Conservation (phyloP, 2,329 filamentous ascomycete species). For the Endoconidiophora laricicola region DNA sequence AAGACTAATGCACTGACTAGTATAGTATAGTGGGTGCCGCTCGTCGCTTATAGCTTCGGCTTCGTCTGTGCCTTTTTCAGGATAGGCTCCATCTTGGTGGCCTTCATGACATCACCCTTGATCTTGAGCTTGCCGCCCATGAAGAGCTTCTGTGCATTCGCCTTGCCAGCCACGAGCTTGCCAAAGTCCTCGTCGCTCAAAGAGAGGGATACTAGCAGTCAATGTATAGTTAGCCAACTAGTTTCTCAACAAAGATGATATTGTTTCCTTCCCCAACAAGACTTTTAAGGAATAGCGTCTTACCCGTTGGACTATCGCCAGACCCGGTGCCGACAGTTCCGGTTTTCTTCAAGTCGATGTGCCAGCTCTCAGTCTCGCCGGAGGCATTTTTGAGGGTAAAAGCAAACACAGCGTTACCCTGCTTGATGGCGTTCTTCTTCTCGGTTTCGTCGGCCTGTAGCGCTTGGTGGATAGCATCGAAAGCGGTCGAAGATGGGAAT, state of each 20-base stretch:
- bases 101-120: slow-evolving; percentile 97
- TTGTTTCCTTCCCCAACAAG: too few relatives aligned
- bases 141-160: slow-evolving; percentile 87
- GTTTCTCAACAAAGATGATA: background rate
- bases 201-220: slow-evolving; percentile 56
- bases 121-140: slow-evolving; percentile 99
- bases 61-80: slow-evolving; percentile 71
- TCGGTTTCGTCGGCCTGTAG: slow-evolving; percentile 54
- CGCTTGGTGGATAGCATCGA: slow-evolving; percentile 67
- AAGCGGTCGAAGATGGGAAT: slow-evolving; percentile 81
- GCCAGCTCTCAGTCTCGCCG: slow-evolving; percentile 72
- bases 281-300: slow-evolving; percentile 16
- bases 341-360: slow-evolving; percentile 86
- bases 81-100: slow-evolving; percentile 88
- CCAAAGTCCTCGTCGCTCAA: slow-evolving; percentile 78
- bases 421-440: slow-evolving; percentile 76
- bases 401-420: slow-evolving; percentile 71
- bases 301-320: slow-evolving; percentile 70
- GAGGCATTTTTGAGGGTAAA: slow-evolving; percentile 82
- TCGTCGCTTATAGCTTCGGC: slow-evolving; percentile 54
- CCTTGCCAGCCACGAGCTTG: slow-evolving; percentile 68
- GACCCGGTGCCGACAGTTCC: slow-evolving; percentile 66
- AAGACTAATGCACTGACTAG: background rate
- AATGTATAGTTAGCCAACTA: slow-evolving; percentile 3
- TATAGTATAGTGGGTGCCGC: background rate